Base-by-base conservation (phyloP, 768 basidiomycete genomes). In the Botryobasidium botryosum region DNA sequence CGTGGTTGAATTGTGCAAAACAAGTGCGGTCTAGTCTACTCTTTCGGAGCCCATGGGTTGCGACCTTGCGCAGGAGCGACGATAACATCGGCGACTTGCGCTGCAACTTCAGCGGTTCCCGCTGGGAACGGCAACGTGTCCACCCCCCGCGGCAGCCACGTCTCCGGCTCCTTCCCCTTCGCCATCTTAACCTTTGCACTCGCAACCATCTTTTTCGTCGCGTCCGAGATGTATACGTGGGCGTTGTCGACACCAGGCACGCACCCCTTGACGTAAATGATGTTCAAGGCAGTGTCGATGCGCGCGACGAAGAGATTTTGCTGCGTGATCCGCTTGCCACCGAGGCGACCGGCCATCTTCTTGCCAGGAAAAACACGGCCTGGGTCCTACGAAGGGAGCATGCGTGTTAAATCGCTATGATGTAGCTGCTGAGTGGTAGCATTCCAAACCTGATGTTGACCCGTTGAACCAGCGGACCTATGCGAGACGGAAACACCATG, bases 331-430 rank as follows among this genome's bases (percentile, higher is more conserved):
- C 78, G 77, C 50, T 74, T 69, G 45, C 77, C 80, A 40, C 94
- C 94, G 68, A 96, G 77, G 20, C 78, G 79, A 27, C 94, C 94
- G 7, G 92, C 77, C 92, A 94, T 96, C 68, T 96, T 97, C 66
- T 90, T 94, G 29, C 94, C 94, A 3, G 94, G 94, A 64, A 84
- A 88, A 4, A 96, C 70, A 55, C 94, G 77, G 38, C 94, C 94
- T 21, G 94, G 92, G 55, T 94, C 90, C 90, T 97, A 45, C 6
- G 12, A 49, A 13, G 43, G 7, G 35, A 49, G 38, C 33, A 47
- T 40, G 29, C 55, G 39, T 45, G 7, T 23, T 10, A 8, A 17
- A 45, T 24, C 28, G 20, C 17, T 6, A 38, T 12, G 15, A 17
- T 13, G 24, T 26, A 33, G 15, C 35, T 23, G 15, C 17, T 12